A percentile compares a stretch with the other conserved stretches of the same genome.
These are phyloP conservation scores for Vicia sativa DNA, from an alignment of 306 rosid genomes.

Conservation along the genomic window DNA sequence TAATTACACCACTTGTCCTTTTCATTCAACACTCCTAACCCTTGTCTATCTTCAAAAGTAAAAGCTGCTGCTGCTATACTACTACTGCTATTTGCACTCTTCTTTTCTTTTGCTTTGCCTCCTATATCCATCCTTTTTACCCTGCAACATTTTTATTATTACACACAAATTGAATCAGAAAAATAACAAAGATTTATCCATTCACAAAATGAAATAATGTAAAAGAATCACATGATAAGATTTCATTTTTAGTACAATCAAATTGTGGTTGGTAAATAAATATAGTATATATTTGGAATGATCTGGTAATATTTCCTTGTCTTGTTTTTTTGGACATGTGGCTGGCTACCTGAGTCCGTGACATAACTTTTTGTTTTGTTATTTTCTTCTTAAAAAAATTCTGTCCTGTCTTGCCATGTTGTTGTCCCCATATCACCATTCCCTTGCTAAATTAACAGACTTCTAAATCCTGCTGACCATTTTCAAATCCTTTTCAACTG, in stretches of 20 bases:
- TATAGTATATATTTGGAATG: neutral
- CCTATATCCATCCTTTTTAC: slow-evolving; percentile 33
- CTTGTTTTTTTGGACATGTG: slow-evolving; percentile 16
- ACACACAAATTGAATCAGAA: neutral
- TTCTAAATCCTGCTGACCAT: slow-evolving; percentile 29
- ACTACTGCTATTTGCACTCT: slow-evolving; percentile 27
- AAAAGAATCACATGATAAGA: neutral
- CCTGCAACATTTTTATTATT: slow-evolving; percentile 54
- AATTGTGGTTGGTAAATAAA: slow-evolving; percentile 21
- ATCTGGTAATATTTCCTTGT: slow-evolving; percentile 1
- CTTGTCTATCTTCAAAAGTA: slow-evolving; percentile 56
- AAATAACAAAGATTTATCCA: slow-evolving; percentile 1
- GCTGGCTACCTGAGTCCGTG: neutral
- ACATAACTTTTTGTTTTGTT: slow-evolving; percentile 29
- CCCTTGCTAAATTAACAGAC: slow-evolving; percentile 27
- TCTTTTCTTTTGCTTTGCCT: slow-evolving; percentile 34
- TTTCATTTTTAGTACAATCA: slow-evolving; percentile 25
- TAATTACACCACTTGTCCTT: slow-evolving; percentile 50
- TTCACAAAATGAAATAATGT: slow-evolving; percentile 3
- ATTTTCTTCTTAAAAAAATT: neutral
- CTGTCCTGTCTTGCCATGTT: slow-evolving; percentile 35
- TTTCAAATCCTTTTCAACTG: slow-evolving; percentile 23
- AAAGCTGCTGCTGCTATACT: slow-evolving; percentile 47
- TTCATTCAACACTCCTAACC: slow-evolving; percentile 49
- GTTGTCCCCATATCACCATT: slow-evolving; percentile 35